Percentiles rank a stretch among this genome's conserved stretches.
These are phyloP conservation scores for Pugionium dolabratum DNA, from an alignment of 345 rosid species.

Conservation along the genomic window DNA sequence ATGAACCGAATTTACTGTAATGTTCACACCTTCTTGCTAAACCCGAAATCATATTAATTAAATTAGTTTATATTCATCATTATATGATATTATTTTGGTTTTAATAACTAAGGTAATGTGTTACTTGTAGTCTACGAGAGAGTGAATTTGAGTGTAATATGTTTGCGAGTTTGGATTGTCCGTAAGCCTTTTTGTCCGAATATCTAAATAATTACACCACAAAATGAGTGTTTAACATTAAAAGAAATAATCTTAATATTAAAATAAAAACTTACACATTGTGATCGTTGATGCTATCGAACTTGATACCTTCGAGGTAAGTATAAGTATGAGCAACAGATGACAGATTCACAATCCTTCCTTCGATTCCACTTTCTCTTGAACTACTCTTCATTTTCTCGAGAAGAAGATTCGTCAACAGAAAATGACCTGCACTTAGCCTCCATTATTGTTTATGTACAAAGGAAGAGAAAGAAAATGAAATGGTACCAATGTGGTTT, in stretches of 20 bases:
- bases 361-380: conserved; percentile 56
- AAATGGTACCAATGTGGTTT: conserved; percentile 63
- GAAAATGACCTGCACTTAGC: conserved; percentile 70
- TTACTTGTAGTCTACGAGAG: conserved; percentile 74
- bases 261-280: conserved; percentile 38
- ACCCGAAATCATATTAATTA: not conserved
- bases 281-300: conserved; percentile 54
- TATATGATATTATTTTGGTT: not conserved
- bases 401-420: conserved; percentile 76
- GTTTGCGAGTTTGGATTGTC: conserved; percentile 89
- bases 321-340: conserved; percentile 79
- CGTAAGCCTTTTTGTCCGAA: conserved; percentile 81
- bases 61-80: not conserved
- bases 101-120: not conserved
- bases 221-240: not conserved
- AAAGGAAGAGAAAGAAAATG: not conserved
- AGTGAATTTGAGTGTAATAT: conserved; percentile 82
- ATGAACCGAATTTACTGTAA: conserved; percentile 79
- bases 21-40: conserved; percentile 79
- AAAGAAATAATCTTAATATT: not conserved
- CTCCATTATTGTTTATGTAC: not conserved
- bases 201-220: conserved; percentile 48
- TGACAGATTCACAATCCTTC: conserved; percentile 86
- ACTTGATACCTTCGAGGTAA: conserved; percentile 61
- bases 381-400: conserved; percentile 77